Evolutionary conservation across 306 rosid genomes (phyloP), one percentile per base, ranked within the genome.

Genomic region (Parietaria judaica): DNA sequence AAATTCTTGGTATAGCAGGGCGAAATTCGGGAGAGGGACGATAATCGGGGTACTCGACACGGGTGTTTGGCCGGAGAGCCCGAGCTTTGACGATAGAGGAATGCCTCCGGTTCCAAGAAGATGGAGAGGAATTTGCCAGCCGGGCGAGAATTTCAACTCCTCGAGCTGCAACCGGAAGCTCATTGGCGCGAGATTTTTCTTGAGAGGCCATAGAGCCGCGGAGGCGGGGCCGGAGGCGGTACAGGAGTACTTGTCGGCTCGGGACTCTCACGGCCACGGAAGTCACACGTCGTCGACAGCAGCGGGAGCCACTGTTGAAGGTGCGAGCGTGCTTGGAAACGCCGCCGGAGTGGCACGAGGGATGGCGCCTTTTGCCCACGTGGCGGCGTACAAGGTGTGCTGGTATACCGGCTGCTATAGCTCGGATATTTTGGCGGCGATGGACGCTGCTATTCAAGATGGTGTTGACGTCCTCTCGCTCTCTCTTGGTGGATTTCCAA

Each of bases 41-140:
- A 87, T 91, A 54, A 82, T 91, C 55, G 97, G 97, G 0, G 80
- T 91, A 41, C 95, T 91, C 54, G 97, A 91, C 36, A 91, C 96
- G 1, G 96, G 97, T 61, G 89, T 91, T 53, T 87, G 96, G 96
- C 97, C 96, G 0, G 97, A 87, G 71, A 81, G 87, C 78, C 96
- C 96, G 3, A 87, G 97, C 81, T 87, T 87, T 69, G 38, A 66
- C 34, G 97, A 90, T 56, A 70, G 51, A 9, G 83, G 75, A 6
- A 90, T 90, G 95, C 97, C 96, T 8, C 83, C 68, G 17, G 69
- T 83, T 76, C 97, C 97, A 0, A 70, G 64, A 58, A 84, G 78
- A 73, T 90, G 97, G 97, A 71, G 70, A 65, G 96, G 97, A 36
- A 70, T 76, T 58, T 90, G 97, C 76, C 96, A 90, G 81, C 59